A percentile compares a stretch with the other conserved stretches of the same genome.
Evolutionary conservation across 495 filamentous ascomycete genomes (phyloP).

Genomic region (Glutinoglossum americanum): DNA sequence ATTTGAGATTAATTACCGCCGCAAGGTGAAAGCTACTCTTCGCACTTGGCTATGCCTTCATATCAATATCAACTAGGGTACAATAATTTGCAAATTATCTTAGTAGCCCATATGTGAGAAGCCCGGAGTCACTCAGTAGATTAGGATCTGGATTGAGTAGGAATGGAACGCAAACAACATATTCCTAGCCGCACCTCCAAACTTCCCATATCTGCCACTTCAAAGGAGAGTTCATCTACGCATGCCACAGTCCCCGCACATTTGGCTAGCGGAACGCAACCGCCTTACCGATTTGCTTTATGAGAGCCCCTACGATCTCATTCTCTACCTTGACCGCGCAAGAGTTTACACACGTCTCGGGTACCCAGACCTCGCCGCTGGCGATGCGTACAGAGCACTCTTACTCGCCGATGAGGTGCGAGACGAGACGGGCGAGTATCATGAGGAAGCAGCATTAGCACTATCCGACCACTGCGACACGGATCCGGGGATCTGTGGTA

Average conservation of each 20-base stretch:
- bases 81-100: too few species aligned
- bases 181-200: not conserved
- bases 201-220: not conserved
- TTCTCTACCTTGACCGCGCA: slow-evolving; percentile 52
- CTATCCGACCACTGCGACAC: not conserved
- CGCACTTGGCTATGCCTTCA: not conserved
- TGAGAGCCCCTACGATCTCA: slow-evolving; percentile 50
- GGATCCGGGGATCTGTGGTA: not conserved
- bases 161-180: too few species aligned
- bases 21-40: not conserved
- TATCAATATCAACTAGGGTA: not conserved
- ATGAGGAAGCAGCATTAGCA: slow-evolving; percentile 24
- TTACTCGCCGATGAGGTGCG: slow-evolving; percentile 61
- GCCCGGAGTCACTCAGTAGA: too few species aligned
- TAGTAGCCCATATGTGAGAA: too few species aligned
- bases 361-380: slow-evolving; percentile 75
- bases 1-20: not conserved
- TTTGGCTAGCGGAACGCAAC: slow-evolving; percentile 5
- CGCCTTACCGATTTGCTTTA: slow-evolving; percentile 19
- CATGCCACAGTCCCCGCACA: not conserved
- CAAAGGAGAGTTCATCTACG: not conserved
- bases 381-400: slow-evolving; percentile 77
- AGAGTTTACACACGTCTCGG: slow-evolving; percentile 47
- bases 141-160: too few species aligned
- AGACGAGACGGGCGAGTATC: slow-evolving; percentile 43